Evolutionary conservation across 2,329 filamentous ascomycete genomes (phyloP).

Genomic region (Talaromyces pinophilus): DNA sequence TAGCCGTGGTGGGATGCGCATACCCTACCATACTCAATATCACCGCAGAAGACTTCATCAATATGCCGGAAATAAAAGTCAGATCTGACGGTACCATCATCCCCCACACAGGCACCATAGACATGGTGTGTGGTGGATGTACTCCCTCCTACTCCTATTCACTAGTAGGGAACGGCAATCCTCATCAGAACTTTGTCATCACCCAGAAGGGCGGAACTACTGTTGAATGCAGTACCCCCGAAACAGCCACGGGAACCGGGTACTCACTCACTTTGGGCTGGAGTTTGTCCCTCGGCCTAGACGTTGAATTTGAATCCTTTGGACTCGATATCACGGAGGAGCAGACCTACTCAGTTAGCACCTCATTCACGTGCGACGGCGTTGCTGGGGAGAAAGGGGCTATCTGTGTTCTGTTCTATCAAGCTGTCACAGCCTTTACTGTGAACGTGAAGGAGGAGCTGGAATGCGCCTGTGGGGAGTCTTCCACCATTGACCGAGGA

Average conservation of each 20-base stretch:
- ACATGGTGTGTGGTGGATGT: not conserved
- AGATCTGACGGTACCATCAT: not conserved
- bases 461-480: not conserved
- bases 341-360: not conserved
- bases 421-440: conserved; percentile 4
- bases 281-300: not conserved
- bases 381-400: not conserved
- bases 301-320: not conserved
- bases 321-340: not conserved
- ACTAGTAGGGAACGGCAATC: not conserved
- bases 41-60: not conserved
- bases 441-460: not conserved
- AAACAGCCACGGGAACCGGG: not conserved
- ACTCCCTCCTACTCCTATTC: not conserved
- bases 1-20: not conserved
- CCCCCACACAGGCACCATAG: not conserved
- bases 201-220: not conserved
- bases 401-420: not conserved
- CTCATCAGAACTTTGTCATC: conserved; percentile 9
- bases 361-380: not conserved
- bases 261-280: not conserved
- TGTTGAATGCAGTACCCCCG: not conserved
- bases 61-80: not conserved
- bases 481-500: not conserved
- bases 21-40: not conserved